These are phyloP conservation scores for Sclerotinia subarctica DNA, from an alignment of 2,329 filamentous ascomycete species.

Conservation along the genomic window DNA sequence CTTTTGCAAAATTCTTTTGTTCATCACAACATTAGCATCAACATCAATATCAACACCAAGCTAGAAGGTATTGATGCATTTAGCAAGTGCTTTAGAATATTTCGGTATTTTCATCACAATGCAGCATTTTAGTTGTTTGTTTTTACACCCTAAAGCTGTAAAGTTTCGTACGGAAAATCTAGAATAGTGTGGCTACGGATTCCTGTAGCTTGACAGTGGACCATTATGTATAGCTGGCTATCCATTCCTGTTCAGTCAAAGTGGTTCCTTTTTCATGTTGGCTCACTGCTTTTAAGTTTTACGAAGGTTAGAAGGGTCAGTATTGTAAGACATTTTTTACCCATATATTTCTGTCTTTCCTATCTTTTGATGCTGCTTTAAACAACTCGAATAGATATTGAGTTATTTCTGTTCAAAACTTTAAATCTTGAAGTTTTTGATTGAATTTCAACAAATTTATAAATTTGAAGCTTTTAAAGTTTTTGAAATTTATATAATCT, in stretches of 20 bases:
- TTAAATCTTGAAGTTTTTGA: no score
- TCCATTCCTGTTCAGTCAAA: rapidly evolving
- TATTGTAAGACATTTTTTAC: no score
- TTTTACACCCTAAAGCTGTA: background rate
- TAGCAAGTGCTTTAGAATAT: background rate
- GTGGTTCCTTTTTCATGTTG: background rate
- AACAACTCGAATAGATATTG: no score
- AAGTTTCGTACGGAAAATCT: background rate
- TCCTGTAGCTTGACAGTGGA: background rate
- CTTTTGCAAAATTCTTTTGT: background rate
- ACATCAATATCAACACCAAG: background rate
- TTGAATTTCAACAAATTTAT: no score
- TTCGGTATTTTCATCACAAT: rapidly evolving
- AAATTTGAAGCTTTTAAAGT: no score
- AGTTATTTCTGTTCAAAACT: no score
- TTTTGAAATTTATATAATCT: no score
- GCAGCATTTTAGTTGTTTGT: background rate
- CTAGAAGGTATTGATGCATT: background rate
- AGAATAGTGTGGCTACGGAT: background rate
- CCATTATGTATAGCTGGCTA: background rate
- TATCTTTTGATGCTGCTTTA: no score
- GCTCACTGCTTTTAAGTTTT: no score
- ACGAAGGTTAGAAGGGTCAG: no score
- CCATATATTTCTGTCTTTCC: no score
- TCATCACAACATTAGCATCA: background rate